Conservation (phyloP, 2,329 filamentous ascomycete genomes). For the Ophiocordyceps camponoti-leonardi region DNA sequence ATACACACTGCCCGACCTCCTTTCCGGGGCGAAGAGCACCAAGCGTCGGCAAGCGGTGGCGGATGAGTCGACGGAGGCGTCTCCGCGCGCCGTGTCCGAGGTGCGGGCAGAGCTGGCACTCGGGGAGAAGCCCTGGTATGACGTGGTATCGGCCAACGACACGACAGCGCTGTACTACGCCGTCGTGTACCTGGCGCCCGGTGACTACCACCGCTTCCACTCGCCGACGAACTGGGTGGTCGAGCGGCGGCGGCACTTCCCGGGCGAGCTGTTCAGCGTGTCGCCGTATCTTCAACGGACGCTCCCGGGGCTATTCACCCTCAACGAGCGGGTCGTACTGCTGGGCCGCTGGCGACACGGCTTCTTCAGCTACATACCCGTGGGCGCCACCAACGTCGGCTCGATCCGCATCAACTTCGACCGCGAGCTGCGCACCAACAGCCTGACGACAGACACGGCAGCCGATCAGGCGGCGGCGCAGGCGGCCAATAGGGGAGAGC, state of each 20-base stretch:
- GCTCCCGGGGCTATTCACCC: slow-evolving; percentile 81
- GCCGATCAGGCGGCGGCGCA: slow-evolving; percentile 74
- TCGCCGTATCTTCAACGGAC: slow-evolving; percentile 89
- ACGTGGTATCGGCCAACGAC: slow-evolving; percentile 42
- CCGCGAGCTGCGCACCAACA: slow-evolving; percentile 82
- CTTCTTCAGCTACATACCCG: slow-evolving; percentile 91
- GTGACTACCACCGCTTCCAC: slow-evolving; percentile 97
- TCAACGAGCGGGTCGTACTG: slow-evolving; percentile 91
- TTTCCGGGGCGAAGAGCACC: slow-evolving; percentile 49
- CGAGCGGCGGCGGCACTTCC: slow-evolving; percentile 87
- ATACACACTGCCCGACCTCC: slow-evolving; percentile 75
- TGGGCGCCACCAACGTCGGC: slow-evolving; percentile 93
- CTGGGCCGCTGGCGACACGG: slow-evolving; percentile 91
- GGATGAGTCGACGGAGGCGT: slow-evolving; percentile 53
- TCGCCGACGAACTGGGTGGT: slow-evolving; percentile 92
- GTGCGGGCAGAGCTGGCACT: slow-evolving; percentile 72
- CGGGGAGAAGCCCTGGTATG: slow-evolving; percentile 53
- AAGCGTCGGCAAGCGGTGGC: slow-evolving; percentile 32
- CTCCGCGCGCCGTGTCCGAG: slow-evolving; percentile 59
- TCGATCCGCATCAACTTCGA: slow-evolving; percentile 97
- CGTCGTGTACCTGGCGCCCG: slow-evolving; percentile 89
- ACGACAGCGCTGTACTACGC: slow-evolving; percentile 73
- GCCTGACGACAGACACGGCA: slow-evolving; percentile 76
- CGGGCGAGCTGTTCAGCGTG: slow-evolving; percentile 87
- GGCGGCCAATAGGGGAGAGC: slow-evolving; percentile 58